Conservation (phyloP, 805 yeast genomes). For the Suhomyces pyralidae region DNA sequence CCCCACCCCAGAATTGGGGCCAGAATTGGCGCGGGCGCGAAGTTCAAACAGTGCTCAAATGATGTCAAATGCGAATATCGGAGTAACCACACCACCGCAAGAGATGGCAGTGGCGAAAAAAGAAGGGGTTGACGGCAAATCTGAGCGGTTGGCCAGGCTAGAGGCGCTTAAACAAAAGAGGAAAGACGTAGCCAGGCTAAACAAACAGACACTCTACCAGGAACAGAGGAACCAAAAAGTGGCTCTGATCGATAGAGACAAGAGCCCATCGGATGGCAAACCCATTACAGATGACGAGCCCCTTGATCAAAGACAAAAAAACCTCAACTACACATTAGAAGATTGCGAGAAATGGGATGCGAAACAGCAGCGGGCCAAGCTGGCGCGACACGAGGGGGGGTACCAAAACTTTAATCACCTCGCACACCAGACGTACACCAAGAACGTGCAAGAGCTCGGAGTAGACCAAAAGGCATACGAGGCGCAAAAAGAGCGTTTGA, state of each 20-base stretch:
- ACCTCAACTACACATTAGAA: slow-evolving; percentile 44
- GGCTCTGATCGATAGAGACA: slow-evolving; percentile 35
- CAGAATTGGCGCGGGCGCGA: not conserved
- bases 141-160: slow-evolving; percentile 9
- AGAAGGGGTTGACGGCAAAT: not conserved
- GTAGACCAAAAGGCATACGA: slow-evolving; percentile 43
- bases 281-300: not conserved
- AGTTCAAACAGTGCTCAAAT: not conserved
- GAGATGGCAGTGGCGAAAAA: not conserved
- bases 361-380: slow-evolving; percentile 17
- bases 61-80: not conserved
- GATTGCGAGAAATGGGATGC: slow-evolving; percentile 64
- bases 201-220: slow-evolving; percentile 15
- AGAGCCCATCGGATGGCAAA: not conserved
- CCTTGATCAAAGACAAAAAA: slow-evolving; percentile 7
- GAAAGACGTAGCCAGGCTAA: slow-evolving; percentile 14
- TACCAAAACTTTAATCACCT: slow-evolving; percentile 50
- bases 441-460: slow-evolving; percentile 41
- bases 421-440: slow-evolving; percentile 60
- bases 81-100: not conserved
- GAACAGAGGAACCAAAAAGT: slow-evolving; percentile 15
- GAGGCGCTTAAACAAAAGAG: slow-evolving; percentile 15
- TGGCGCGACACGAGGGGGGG: slow-evolving; percentile 31
- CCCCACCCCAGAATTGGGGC: not conserved
- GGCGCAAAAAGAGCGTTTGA: slow-evolving; percentile 26